Evolutionary conservation across 495 filamentous ascomycete genomes (phyloP).

Genomic region (Beverwykella pulmonaria): DNA sequence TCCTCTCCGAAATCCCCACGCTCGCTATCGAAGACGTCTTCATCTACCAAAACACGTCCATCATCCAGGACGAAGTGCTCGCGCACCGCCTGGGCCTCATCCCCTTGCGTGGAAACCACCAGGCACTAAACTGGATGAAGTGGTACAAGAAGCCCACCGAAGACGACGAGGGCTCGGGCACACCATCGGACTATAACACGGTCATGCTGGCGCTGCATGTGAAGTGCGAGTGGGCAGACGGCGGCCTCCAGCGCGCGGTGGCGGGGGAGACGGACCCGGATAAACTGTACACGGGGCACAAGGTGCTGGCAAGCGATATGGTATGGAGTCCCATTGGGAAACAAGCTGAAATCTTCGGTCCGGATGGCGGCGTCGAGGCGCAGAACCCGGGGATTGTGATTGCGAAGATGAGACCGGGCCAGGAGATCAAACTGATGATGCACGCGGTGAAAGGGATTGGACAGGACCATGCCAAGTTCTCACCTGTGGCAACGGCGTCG

Average conservation of each 20-base stretch:
- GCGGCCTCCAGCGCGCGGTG: conserved; percentile 55
- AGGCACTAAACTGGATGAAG: conserved; percentile 75
- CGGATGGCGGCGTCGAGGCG: conserved; percentile 63
- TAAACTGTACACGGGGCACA: conserved; percentile 79
- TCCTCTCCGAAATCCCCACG: conserved; percentile 91
- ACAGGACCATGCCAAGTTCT: conserved; percentile 96
- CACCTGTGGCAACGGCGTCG: conserved; percentile 88
- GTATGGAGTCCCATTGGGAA: conserved; percentile 71
- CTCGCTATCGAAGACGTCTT: conserved; percentile 92
- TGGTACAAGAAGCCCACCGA: conserved; percentile 68
- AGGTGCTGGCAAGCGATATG: conserved; percentile 85
- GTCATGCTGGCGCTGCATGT: conserved; percentile 70
- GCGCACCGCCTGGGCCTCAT: conserved; percentile 86
- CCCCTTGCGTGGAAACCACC: conserved; percentile 75
- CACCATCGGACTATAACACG: conserved; percentile 76
- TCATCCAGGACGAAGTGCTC: conserved; percentile 97
- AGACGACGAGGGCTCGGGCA: conserved; percentile 54
- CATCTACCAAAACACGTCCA: conserved; percentile 90
- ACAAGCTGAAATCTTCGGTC: conserved; percentile 67
- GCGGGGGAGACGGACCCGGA: conserved; percentile 73
- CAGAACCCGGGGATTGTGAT: conserved; percentile 92
- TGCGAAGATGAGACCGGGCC: conserved; percentile 90
- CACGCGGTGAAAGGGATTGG: conserved; percentile 94
- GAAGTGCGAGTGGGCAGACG: conserved; percentile 73
- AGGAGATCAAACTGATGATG: conserved; percentile 78